These are phyloP conservation scores for Xerocomellus chrysenteron DNA, from an alignment of 768 basidiomycete species.

Conservation along the genomic window DNA sequence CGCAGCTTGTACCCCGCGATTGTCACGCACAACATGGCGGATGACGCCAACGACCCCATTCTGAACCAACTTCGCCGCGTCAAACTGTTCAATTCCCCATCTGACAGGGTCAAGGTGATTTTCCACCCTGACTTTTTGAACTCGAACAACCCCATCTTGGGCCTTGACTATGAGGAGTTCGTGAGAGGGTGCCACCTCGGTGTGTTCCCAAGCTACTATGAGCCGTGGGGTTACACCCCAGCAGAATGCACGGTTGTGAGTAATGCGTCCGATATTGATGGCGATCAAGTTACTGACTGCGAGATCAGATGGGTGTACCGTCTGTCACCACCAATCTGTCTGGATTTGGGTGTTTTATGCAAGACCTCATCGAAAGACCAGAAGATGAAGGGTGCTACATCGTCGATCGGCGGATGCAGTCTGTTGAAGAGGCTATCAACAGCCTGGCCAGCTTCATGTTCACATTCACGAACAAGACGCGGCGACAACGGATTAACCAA, in stretches of 20 bases:
- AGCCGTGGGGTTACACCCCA: slow-evolving; percentile 96
- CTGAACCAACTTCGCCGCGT: slow-evolving; percentile 93
- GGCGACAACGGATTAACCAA: slow-evolving; percentile 98
- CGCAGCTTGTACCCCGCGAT: slow-evolving; percentile 93
- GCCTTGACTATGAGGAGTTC: slow-evolving; percentile 98
- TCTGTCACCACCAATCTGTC: slow-evolving; percentile 97
- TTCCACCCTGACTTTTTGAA: slow-evolving; percentile 99
- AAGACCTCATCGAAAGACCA: slow-evolving; percentile 92
- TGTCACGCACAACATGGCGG: slow-evolving; percentile 98
- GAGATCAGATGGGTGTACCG: slow-evolving; percentile 89
- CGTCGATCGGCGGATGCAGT: slow-evolving; percentile 86
- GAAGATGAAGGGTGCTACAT: slow-evolving; percentile 97
- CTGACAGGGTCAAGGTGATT: slow-evolving; percentile 93
- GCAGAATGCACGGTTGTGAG: slow-evolving; percentile 97
- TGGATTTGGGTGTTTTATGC: slow-evolving; percentile 98
- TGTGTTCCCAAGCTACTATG: slow-evolving; percentile 97
- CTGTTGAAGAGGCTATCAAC: slow-evolving; percentile 88
- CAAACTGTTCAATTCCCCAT: slow-evolving; percentile 84
- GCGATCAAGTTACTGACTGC: slow-evolving; percentile 9
- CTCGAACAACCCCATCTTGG: slow-evolving; percentile 95
- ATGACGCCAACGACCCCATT: slow-evolving; percentile 90
- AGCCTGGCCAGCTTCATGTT: slow-evolving; percentile 78
- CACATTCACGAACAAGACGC: slow-evolving; percentile 73
- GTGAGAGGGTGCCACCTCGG: slow-evolving; percentile 97
- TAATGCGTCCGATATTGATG: slow-evolving; percentile 11